A percentile compares a stretch with the other conserved stretches of the same genome.
phyloP scores from a whole-genome alignment of 2,329 filamentous ascomycete species.

The Hymenoscyphus albidus region DNA sequence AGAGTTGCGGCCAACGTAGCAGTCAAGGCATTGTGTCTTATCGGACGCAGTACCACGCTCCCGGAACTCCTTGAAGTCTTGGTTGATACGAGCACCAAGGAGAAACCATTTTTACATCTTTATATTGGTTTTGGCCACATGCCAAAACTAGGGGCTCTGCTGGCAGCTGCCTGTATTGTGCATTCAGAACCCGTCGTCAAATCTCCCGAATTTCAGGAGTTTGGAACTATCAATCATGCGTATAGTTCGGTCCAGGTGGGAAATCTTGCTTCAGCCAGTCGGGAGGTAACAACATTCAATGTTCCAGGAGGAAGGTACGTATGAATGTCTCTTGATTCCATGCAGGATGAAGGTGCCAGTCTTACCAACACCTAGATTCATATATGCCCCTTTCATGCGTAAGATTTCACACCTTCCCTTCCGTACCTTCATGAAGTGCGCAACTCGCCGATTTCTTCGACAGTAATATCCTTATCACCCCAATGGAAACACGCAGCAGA shows the following conservation, averaged over 20 bases:
- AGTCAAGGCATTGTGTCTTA: not conserved
- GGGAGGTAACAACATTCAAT: not conserved
- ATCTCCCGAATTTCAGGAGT: not conserved
- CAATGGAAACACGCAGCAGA: conserved; percentile 1
- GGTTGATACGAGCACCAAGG: not conserved
- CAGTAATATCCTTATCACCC: not conserved
- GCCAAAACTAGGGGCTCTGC: not conserved
- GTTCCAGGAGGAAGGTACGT: not conserved
- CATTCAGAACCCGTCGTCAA: not conserved
- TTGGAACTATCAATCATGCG: not conserved
- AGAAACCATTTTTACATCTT: not conserved
- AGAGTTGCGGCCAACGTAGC: not conserved
- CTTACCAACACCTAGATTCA: not conserved
- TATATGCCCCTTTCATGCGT: not conserved
- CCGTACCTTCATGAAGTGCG: not conserved
- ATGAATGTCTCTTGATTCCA: too few relatives aligned
- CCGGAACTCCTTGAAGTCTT: not conserved
- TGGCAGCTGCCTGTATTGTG: not conserved
- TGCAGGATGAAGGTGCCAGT: not conserved
- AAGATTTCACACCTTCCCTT: not conserved
- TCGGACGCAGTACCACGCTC: not conserved
- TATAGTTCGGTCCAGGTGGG: not conserved
- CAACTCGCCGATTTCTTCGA: not conserved
- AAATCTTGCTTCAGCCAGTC: not conserved
- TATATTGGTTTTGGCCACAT: not conserved